phyloP scores from a whole-genome alignment of 352 stramenopile species.

The Globisporangium sylvaticum region DNA sequence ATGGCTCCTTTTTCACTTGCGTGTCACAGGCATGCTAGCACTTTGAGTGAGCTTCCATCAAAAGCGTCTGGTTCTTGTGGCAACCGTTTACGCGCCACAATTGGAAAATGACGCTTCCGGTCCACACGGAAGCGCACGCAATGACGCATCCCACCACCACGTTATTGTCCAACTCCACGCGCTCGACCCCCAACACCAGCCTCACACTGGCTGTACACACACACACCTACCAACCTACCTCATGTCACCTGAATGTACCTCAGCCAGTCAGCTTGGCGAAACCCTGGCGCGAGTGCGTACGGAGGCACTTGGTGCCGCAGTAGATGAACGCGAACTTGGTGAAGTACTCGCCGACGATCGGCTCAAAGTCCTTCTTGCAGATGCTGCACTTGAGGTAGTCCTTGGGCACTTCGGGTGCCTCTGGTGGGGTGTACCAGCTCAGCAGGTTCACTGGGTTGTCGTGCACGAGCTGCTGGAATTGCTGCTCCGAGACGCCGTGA shows the following conservation, averaged over 20 bases:
- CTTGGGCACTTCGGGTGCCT: conserved; percentile 53
- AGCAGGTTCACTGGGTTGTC: conserved; percentile 47
- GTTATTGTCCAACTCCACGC: not conserved
- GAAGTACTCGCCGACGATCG: conserved; percentile 84
- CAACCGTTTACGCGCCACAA: not conserved
- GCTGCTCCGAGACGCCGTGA: conserved; percentile 25
- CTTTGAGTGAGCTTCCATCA: not conserved
- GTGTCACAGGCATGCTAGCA: not conserved
- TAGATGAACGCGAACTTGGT: conserved; percentile 84
- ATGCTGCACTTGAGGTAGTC: conserved; percentile 75
- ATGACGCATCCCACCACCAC: not conserved
- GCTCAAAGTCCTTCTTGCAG: conserved; percentile 69
- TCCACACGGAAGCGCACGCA: not conserved
- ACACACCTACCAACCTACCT: not conserved
- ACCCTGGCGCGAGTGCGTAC: conserved; percentile 57
- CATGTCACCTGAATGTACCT: not conserved
- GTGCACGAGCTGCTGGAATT: conserved; percentile 44
- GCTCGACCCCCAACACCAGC: not conserved
- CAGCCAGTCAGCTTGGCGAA: conserved; percentile 25
- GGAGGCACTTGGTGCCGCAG: conserved; percentile 80
- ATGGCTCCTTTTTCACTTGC: not conserved
- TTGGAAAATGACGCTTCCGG: not conserved
- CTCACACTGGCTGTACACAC: not conserved
- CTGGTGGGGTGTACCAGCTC: conserved; percentile 58
- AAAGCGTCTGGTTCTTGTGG: not conserved